Evolutionary conservation across 257 asterid species (phyloP).

Genomic region (Primulina huaijiensis): DNA sequence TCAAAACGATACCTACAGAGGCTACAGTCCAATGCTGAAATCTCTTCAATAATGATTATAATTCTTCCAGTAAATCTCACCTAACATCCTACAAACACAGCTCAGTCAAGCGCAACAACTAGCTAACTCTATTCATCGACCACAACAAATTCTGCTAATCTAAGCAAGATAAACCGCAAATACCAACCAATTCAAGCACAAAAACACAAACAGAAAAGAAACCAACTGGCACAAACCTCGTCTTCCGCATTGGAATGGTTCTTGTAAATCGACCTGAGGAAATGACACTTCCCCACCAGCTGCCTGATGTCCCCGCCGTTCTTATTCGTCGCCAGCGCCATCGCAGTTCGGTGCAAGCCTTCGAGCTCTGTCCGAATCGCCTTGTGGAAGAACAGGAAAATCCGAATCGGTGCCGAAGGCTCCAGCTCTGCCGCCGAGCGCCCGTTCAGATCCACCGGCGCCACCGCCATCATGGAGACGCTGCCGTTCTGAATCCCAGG

Average conservation of each 20-base stretch:
- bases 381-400: slow-evolving; percentile 70
- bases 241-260: slow-evolving; percentile 96
- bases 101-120: slow-evolving; percentile 4
- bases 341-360: slow-evolving; percentile 64
- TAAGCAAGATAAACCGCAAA: background rate
- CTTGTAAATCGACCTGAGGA: slow-evolving; percentile 72
- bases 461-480: slow-evolving; percentile 45
- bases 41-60: slow-evolving; percentile 5
- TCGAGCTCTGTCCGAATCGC: slow-evolving; percentile 80
- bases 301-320: slow-evolving; percentile 62
- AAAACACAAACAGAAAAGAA: background rate
- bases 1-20: background rate
- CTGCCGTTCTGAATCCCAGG: slow-evolving; percentile 60
- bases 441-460: slow-evolving; percentile 45
- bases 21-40: background rate
- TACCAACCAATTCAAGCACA: slow-evolving; percentile 20
- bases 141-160: background rate
- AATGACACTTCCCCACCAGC: slow-evolving; percentile 58
- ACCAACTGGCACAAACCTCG: slow-evolving; percentile 45
- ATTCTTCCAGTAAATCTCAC: slow-evolving; percentile 12
- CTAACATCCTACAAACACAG: slow-evolving; percentile 11
- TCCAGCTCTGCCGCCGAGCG: slow-evolving; percentile 35
- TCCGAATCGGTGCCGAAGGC: slow-evolving; percentile 70
- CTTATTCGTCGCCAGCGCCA: slow-evolving; percentile 58
- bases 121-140: background rate